Percentiles rank a stretch among this genome's conserved stretches.
Conservation (phyloP, 1,284 basidiomycete species). For the Salmacisia buchloeana region DNA sequence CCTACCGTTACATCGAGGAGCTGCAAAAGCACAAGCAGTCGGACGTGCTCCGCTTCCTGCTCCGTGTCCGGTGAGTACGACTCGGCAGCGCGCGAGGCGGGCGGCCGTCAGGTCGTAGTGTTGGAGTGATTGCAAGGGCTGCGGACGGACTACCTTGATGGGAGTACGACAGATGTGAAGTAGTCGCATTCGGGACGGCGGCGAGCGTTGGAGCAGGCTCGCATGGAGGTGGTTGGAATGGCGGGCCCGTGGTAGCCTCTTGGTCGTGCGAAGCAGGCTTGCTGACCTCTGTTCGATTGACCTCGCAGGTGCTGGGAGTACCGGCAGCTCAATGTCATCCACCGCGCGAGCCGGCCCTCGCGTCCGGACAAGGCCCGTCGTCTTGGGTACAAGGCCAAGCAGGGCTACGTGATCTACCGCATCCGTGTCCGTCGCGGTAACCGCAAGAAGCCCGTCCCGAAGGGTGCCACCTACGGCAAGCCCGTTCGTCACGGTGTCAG, state of each 20-base stretch:
- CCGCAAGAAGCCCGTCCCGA: slow-evolving; percentile 97
- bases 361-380: slow-evolving; percentile 98
- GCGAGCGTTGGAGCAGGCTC: too few relatives aligned
- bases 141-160: too few relatives aligned
- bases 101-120: too few relatives aligned
- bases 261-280: not conserved
- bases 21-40: slow-evolving; percentile 72
- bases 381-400: slow-evolving; percentile 98
- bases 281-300: slow-evolving; percentile 9
- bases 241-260: too few relatives aligned
- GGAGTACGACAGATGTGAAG: too few relatives aligned
- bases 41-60: slow-evolving; percentile 95
- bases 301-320: slow-evolving; percentile 81
- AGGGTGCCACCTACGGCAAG: slow-evolving; percentile 98
- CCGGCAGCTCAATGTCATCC: slow-evolving; percentile 87
- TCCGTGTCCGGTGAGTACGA: slow-evolving; percentile 78
- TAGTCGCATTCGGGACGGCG: too few relatives aligned
- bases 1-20: slow-evolving; percentile 97
- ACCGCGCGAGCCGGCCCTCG: slow-evolving; percentile 93
- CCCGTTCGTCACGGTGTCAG: slow-evolving; percentile 99
- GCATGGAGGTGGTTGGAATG: not conserved
- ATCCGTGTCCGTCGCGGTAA: slow-evolving; percentile 96
- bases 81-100: slow-evolving; percentile 22
- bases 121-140: too few relatives aligned
- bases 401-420: slow-evolving; percentile 97